Evolutionary conservation across 1,139 yeast species (phyloP), one percentile per base, ranked within the genome.

Genomic region (Hyphopichia buzzinii): DNA sequence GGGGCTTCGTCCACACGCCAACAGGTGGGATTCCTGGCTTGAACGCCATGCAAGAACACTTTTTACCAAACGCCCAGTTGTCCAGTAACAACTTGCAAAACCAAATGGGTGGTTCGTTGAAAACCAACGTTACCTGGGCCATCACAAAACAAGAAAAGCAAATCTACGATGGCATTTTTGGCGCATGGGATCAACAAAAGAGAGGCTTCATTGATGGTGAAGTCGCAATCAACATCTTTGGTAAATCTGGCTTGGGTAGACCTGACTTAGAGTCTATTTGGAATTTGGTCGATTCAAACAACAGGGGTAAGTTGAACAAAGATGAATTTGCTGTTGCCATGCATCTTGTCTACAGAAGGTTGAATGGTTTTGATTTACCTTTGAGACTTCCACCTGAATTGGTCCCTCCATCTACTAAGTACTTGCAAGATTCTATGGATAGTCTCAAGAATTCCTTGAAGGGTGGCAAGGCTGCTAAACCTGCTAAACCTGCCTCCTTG

Each of bases 261-360:
- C 75, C 80, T 8, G 97, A 90, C 49, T 72, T 92, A 43, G 97
- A 90, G 57, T 72, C 81, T 26, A 87, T 92, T 44, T 92, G 98
- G 98, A 88, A 84, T 37, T 67, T 84, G 45, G 77, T 84, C 26
- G 90, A 85, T 52, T 69, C 78, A 15, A 79, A 81, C 37, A 83
- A 84, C 51, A 73, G 81, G 39, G 89, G 92, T 2, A 81, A 78
- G 54, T 70, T 84, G 47, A 84, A 83, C 54, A 81, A 78, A 50
- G 90, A 84, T 56, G 89, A 84, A 50, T 84, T 84, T 62, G 83
- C 89, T 0, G 83, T 84, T 32, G 92, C 92, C 16, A 84, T 84
- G 94, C 90, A 84, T 62, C 64, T 84, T 44, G 85, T 84, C 25
- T 84, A 84, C 59, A 74, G 89, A 54, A 70, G 87, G 45, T 64